Evolutionary conservation across 805 yeast genomes (phyloP).

Genomic region (Hagleromyces aurorensis): DNA sequence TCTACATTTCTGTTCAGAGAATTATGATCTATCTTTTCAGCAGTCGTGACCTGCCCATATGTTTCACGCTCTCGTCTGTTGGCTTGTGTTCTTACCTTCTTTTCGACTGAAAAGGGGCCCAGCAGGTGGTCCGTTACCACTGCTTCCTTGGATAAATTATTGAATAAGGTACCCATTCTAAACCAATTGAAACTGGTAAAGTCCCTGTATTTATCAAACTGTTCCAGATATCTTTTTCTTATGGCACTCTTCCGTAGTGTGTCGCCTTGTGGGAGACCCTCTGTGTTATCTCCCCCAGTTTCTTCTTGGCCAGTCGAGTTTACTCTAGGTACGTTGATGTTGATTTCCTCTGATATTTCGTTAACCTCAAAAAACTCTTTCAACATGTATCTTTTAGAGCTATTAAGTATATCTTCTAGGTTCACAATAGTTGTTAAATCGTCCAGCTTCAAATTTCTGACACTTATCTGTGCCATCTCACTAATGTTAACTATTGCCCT

Average conservation of each 20-base stretch:
- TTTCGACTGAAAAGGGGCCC: constrained; percentile 63
- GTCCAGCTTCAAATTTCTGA: constrained; percentile 53
- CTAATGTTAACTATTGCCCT: constrained; percentile 54
- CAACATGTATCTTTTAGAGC: constrained; percentile 34
- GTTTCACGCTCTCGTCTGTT: constrained; percentile 36
- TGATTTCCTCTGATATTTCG: constrained; percentile 17
- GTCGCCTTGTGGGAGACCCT: constrained; percentile 13
- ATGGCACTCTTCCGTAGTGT: constrained; percentile 9
- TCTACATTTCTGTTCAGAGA: constrained; percentile 45
- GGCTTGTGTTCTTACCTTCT: constrained; percentile 31
- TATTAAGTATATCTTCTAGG: constrained; percentile 38
- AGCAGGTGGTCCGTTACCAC: constrained; percentile 51
- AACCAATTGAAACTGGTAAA: constrained; percentile 53
- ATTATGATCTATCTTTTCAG: constrained; percentile 44
- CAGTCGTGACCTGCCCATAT: constrained; percentile 37
- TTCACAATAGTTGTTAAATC: constrained; percentile 44
- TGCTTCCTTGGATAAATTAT: constrained; percentile 36
- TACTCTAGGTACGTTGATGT: constrained; percentile 10
- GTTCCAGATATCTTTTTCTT: constrained; percentile 17
- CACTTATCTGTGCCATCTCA: constrained; percentile 55
- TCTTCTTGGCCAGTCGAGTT: constrained; percentile 16
- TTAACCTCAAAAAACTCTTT: constrained; percentile 23
- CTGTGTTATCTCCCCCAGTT: constrained; percentile 11
- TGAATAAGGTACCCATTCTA: constrained; percentile 45
- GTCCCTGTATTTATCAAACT: constrained; percentile 22